Base-by-base conservation (phyloP, 345 rosid genomes). In the Eutrema japonicum region DNA sequence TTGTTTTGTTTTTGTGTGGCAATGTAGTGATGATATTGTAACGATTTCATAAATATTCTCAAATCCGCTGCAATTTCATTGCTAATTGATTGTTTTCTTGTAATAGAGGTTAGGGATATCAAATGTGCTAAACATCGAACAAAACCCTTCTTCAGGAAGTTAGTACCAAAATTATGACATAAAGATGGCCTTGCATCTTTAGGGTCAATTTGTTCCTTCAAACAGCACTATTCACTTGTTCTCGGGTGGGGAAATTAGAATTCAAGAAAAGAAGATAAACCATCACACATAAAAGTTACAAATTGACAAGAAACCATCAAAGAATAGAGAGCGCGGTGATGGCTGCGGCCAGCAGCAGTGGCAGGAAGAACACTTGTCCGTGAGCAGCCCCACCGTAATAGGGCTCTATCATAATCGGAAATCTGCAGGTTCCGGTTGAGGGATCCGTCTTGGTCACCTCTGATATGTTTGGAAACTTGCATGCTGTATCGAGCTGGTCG, bases 391-490 rank as follows among this genome's bases (percentile, higher is more conserved):
- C 85, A 53, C 81, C 89, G 26, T 90, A 85, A 70, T 95, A 92
- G 0, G 92, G 96, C 77, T 88, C 79, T n/a, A 92, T 84, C 92
- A 87, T 92, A 33, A 83, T 72, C 64, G 63, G 75, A 72, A 90
- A 95, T 63, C 52, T 77, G 81, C 99, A 95, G 41, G 18, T 84
- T 41, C 81, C 89, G 3, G 18, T 72, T 0, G 96, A 75, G 4
- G 99, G 98, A 80, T 92, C 77, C 0, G 74, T 42, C 79, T 77
- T 88, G 0, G 88, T 84, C 79, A 86, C 76, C 30, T 77, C 84
- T 2, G 91, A 82, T 36, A 92, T 61, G 74, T 90, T 87, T 4
- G 90, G 76, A 73, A 95, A 95, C 80, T 84, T 85, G 83, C 98
- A 95, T 10, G 97, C 97, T 1, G 9, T 70, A 2, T 92, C 96